Evolutionary conservation across 345 rosid genomes (phyloP).

Genomic region (Pseudoturritis turrita): DNA sequence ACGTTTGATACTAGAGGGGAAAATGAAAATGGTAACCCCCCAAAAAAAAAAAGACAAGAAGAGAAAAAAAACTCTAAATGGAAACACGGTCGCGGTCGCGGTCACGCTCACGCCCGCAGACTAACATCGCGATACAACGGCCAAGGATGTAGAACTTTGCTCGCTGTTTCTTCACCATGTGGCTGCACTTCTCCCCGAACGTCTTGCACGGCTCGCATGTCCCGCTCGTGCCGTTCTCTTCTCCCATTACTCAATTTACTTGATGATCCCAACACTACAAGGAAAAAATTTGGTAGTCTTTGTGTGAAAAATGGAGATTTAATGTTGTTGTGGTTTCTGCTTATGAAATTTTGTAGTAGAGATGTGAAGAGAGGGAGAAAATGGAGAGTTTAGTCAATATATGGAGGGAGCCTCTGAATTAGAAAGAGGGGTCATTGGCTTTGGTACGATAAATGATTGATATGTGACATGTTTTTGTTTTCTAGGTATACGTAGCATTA

Average conservation of each 20-base stretch:
- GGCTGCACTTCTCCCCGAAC: slow-evolving; percentile 67
- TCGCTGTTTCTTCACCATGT: slow-evolving; percentile 70
- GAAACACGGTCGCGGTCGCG: slow-evolving; percentile 17
- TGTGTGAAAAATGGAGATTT: not conserved
- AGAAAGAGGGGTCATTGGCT: slow-evolving; percentile 16
- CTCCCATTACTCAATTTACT: slow-evolving; percentile 7
- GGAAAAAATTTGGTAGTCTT: not conserved
- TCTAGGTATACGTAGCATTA: slow-evolving; percentile 9
- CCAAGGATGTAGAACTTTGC: slow-evolving; percentile 77
- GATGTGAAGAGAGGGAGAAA: slow-evolving; percentile 17
- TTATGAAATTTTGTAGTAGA: slow-evolving; percentile 3
- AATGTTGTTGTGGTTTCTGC: not conserved
- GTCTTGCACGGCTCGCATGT: slow-evolving; percentile 52
- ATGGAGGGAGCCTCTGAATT: slow-evolving; percentile 18
- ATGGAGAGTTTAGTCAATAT: slow-evolving; percentile 20
- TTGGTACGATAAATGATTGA: slow-evolving; percentile 20
- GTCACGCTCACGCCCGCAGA: slow-evolving; percentile 58
- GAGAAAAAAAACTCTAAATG: not conserved
- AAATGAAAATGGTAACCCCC: not conserved
- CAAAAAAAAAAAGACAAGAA: not conserved
- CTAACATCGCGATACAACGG: slow-evolving; percentile 73
- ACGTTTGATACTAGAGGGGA: slow-evolving; percentile 10
- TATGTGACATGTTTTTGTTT: slow-evolving; percentile 19
- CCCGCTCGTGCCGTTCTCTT: slow-evolving; percentile 16
- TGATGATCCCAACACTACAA: slow-evolving; percentile 7